These are phyloP conservation scores for Phytophthora sp. DNA, from an alignment of 352 stramenopile species.

Conservation along the genomic window DNA sequence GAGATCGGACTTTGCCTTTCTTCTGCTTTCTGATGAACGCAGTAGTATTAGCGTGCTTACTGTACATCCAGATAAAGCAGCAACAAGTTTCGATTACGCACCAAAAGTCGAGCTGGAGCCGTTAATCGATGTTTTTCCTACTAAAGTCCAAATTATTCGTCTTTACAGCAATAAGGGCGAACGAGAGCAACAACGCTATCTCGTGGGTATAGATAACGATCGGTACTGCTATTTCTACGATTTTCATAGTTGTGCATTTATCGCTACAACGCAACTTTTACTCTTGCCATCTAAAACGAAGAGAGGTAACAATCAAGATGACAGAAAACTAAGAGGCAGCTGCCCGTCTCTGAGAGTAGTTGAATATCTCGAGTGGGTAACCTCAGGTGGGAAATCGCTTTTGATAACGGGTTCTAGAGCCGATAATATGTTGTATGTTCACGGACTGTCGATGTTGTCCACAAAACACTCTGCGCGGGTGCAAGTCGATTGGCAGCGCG, in stretches of 20 bases:
- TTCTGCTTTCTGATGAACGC: conserved; percentile 26
- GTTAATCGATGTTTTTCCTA: conserved; percentile 33
- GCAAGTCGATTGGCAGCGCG: conserved; percentile 48
- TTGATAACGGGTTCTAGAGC: conserved; percentile 35
- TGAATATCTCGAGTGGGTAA: conserved; percentile 35
- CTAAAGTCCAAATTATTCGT: conserved; percentile 24
- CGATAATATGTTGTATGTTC: conserved; percentile 40
- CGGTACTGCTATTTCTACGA: conserved; percentile 57
- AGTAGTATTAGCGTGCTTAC: conserved; percentile 16
- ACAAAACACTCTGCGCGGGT: conserved; percentile 29
- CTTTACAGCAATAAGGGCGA: conserved; percentile 18
- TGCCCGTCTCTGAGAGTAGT: conserved; percentile 14
- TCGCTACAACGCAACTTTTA: conserved; percentile 47
- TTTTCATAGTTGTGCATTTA: conserved; percentile 24
- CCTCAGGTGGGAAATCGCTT: conserved; percentile 26
- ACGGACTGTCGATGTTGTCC: conserved; percentile 48
- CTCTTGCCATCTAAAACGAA: conserved; percentile 13
- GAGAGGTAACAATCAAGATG: not conserved
- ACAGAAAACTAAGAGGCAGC: not conserved
- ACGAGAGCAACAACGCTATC: conserved; percentile 16
- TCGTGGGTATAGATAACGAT: conserved; percentile 46
- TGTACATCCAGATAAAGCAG: not conserved
- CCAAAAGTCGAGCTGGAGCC: conserved; percentile 3
- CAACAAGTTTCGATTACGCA: not conserved
- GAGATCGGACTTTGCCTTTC: conserved; percentile 20